Percentiles rank a stretch among this genome's conserved stretches.
phyloP scores from a whole-genome alignment of 1,284 basidiomycete genomes.

The Ustilago shanxiensis region DNA sequence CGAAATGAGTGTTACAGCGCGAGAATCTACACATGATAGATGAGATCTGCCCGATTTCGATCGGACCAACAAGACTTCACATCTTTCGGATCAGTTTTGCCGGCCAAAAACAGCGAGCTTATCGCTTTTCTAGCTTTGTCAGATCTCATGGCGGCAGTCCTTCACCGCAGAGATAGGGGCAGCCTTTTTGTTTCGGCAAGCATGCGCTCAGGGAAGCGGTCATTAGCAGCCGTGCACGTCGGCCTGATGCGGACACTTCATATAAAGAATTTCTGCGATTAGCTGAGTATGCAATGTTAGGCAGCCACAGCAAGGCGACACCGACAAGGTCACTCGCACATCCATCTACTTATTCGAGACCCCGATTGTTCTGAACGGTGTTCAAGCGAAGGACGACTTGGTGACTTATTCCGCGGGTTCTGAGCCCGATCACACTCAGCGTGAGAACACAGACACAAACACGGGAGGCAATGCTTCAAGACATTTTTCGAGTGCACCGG shows the following conservation, averaged over 20 bases:
- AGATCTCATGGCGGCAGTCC: background rate
- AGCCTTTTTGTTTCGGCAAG: no score
- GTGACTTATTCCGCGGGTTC: background rate
- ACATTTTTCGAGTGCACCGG: no score
- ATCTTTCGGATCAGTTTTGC: background rate
- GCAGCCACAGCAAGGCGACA: slow-evolving; percentile 5
- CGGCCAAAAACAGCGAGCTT: background rate
- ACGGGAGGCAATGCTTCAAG: background rate
- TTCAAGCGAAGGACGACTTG: background rate
- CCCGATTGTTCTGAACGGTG: background rate
- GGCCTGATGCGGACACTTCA: slow-evolving; percentile 3
- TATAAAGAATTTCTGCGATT: background rate
- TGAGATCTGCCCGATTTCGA: background rate
- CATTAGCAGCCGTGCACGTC: slow-evolving; percentile 3
- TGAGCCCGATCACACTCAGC: background rate
- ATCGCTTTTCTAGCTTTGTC: no score
- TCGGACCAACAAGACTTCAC: background rate
- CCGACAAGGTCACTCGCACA: background rate
- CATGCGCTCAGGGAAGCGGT: no score
- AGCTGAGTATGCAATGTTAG: background rate
- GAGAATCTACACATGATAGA: background rate
- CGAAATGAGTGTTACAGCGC: background rate
- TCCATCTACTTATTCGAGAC: no score
- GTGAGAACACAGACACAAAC: background rate
- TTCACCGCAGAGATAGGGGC: background rate